A percentile compares a stretch with the other conserved stretches of the same genome.
Conservation (phyloP, 2,329 filamentous ascomycete species). For the Colletotrichum liaoningense region DNA sequence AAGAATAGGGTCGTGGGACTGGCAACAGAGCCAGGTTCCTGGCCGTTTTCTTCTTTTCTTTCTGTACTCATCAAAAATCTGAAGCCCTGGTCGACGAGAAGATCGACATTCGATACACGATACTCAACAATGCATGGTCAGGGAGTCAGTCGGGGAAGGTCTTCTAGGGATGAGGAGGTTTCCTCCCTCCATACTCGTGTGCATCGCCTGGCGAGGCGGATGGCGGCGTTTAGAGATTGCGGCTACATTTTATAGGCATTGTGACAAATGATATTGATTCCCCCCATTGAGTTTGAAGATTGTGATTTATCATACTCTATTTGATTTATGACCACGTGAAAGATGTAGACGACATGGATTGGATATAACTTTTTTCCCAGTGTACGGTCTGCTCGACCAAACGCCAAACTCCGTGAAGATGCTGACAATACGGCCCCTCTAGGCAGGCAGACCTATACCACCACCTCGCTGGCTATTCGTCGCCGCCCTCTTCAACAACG, state of each 20-base stretch:
- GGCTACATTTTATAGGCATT: conserved; percentile 31
- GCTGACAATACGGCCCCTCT: neutral
- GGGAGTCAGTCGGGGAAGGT: conserved; percentile 29
- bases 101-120: conserved; percentile 13
- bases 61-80: conserved; percentile 26
- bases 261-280: conserved; percentile 31
- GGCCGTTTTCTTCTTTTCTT: neutral
- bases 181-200: conserved; percentile 30
- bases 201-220: conserved; percentile 35
- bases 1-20: neutral
- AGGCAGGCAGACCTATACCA: neutral
- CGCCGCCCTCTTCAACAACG: conserved; percentile 69
- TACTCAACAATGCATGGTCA: conserved; percentile 31
- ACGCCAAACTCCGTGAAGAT: conserved; percentile 33
- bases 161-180: conserved; percentile 12
- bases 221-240: conserved; percentile 33
- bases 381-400: neutral
- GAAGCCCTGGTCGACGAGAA: neutral
- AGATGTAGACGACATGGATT: neutral
- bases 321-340: neutral
- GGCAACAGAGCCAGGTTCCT: neutral
- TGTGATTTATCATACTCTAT: no score
- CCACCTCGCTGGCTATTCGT: conserved; percentile 44
- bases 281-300: neutral
- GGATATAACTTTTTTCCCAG: neutral